Conservation (phyloP, 306 rosid species). For the Prosopis cineraria region DNA sequence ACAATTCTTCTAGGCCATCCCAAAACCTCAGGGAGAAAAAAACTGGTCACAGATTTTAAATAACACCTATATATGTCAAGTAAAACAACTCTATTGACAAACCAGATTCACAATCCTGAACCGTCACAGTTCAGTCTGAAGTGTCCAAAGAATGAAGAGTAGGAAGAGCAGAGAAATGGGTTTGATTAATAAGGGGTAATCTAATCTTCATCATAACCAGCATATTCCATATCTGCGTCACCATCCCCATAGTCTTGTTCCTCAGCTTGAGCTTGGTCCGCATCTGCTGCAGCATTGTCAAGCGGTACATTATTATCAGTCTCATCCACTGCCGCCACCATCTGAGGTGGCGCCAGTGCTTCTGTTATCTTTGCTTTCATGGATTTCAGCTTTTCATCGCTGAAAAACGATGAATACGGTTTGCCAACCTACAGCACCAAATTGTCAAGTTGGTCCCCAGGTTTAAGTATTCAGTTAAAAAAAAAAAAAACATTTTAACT, state of each 20-base stretch:
- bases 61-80: conserved; percentile 1
- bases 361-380: conserved; percentile 40
- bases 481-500: not conserved
- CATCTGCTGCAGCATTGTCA: conserved; percentile 21
- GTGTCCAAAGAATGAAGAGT: not conserved
- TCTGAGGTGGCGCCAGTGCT: conserved; percentile 22
- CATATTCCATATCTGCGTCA: conserved; percentile 37
- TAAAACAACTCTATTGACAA: not conserved
- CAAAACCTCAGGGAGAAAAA: not conserved
- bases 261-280: conserved; percentile 35
- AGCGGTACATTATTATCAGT: not conserved
- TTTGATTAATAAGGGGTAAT: not conserved
- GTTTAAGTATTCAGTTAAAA: not conserved
- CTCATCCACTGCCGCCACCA: not conserved
- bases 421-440: conserved; percentile 59
- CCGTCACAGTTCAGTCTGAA: not conserved
- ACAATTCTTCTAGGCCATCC: conserved; percentile 11
- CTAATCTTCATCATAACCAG: conserved; percentile 40
- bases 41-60: not conserved
- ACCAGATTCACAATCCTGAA: not conserved
- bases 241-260: conserved; percentile 43
- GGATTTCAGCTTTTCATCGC: conserved; percentile 58
- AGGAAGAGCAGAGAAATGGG: not conserved
- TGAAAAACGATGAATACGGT: conserved; percentile 77
- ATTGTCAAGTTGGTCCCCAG: conserved; percentile 10